Base-by-base conservation (phyloP, 2,329 filamentous ascomycete genomes). In the Emericellopsis cladophorae region DNA sequence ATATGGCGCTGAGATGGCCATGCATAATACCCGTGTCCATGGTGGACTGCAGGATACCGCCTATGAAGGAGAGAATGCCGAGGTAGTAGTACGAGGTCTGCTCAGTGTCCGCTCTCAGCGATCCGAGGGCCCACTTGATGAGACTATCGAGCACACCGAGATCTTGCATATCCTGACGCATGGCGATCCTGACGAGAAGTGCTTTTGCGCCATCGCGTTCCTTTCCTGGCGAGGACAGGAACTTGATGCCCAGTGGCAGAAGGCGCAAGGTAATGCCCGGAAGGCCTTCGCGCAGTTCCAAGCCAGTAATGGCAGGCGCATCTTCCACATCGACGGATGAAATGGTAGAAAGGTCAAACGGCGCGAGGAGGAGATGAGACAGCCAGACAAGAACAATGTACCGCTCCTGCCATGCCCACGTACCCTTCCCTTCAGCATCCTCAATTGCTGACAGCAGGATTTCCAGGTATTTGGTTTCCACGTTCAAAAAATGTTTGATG, bases 331-430 rank as follows among this genome's bases (percentile, higher is more conserved):
- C 67, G 2, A 65, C 60, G 2, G 74, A 76, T 1, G 89, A 95
- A 45, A 98, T 89, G 2, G 85, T 88, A 2, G 81, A 74, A 40
- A 98, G 67, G 51, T 95, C 89, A 60, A 98, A 98, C 0, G 92
- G 92, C 1, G 87, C 87, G 26, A 90, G 71, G 43, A 90, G 68
- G 14, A 92, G 65, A 59, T 92, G 84, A 1, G 83, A 84, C 24
- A 90, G 73, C 92, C 92, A 98, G 9, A 95, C 68, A 5, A 96
- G 67, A 35, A 89, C 77, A 15, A 95, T 68, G 54, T 95, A 96
- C 41, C 84, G 74, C 59, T 95, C 84, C 56, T 95, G 81, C 92
- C 92, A 98, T 1, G 70, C 69, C 69, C 83, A 77, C 21, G 44
- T 39, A 1, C 44, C 43, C 15, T 21, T 18, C 41, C 54, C 48